These are phyloP conservation scores for Populus alba DNA, from an alignment of 345 rosid genomes.

Conservation along the genomic window DNA sequence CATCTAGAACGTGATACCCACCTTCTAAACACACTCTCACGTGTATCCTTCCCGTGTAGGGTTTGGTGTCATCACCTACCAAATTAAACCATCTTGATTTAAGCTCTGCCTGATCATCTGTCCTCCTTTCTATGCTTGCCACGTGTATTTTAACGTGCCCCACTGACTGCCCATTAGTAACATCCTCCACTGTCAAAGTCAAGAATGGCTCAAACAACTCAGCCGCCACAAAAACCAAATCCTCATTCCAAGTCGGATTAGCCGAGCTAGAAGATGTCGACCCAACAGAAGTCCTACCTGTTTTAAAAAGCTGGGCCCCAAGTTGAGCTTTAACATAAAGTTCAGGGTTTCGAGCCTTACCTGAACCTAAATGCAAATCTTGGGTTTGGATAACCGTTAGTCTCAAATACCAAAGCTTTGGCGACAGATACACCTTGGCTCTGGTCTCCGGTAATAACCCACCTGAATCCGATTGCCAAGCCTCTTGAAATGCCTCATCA, in stretches of 20 bases:
- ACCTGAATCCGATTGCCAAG: constrained; percentile 98
- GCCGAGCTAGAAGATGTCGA: constrained; percentile 45
- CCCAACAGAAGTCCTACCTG: constrained; percentile 58
- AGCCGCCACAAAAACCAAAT: constrained; percentile 81
- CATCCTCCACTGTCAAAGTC: constrained; percentile 66
- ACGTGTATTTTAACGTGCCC: constrained; percentile 68
- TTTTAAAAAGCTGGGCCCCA: constrained; percentile 81
- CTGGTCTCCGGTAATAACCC: constrained; percentile 85
- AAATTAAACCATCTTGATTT: constrained; percentile 86
- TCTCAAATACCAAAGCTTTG: constrained; percentile 93
- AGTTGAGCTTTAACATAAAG: constrained; percentile 78
- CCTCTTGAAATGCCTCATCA: constrained; percentile 91
- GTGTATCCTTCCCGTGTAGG: constrained; percentile 78
- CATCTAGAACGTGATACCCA: constrained; percentile 89
- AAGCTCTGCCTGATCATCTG: constrained; percentile 51
- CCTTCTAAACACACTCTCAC: constrained; percentile 76
- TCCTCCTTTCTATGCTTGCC: constrained; percentile 66
- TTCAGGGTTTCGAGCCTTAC: constrained; percentile 63
- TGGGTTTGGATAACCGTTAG: constrained; percentile 97
- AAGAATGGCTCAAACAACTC: constrained; percentile 92
- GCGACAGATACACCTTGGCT: constrained; percentile 84
- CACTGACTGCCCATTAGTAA: constrained; percentile 45
- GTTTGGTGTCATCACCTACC: constrained; percentile 56
- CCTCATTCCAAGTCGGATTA: constrained; percentile 93
- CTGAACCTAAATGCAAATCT: constrained; percentile 71